These are phyloP conservation scores for Mycena indigotica DNA, from an alignment of 768 basidiomycete genomes.

Conservation along the genomic window DNA sequence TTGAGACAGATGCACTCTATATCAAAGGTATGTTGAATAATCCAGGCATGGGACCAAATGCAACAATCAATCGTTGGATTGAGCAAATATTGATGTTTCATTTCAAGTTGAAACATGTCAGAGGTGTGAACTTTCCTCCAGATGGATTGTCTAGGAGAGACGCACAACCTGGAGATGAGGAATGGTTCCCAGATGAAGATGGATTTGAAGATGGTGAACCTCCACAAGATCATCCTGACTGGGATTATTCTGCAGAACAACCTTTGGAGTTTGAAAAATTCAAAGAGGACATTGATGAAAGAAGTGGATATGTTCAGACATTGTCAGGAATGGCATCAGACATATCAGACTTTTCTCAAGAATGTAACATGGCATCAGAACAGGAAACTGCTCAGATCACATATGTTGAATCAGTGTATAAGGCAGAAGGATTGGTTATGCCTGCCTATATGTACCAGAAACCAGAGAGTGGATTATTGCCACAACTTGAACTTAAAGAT, in stretches of 20 bases:
- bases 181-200: constrained; percentile 4
- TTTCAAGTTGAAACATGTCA: constrained; percentile 35
- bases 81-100: constrained; percentile 34
- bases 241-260: constrained; percentile 11
- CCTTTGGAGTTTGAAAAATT: constrained; percentile 17
- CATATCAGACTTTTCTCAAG: neutral
- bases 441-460: constrained; percentile 5
- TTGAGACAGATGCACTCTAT: constrained; percentile 38
- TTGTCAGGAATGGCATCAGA: neutral
- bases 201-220: constrained; percentile 7
- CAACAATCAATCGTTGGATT: constrained; percentile 41
- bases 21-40: constrained; percentile 37
- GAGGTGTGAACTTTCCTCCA: constrained; percentile 29
- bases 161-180: constrained; percentile 21
- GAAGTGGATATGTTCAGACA: constrained; percentile 6
- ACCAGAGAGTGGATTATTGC: constrained; percentile 1
- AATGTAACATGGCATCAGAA: neutral
- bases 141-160: constrained; percentile 35
- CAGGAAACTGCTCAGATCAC: neutral
- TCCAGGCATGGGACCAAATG: constrained; percentile 37
- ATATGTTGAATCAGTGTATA: neutral
- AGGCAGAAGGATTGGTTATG: neutral
- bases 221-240: constrained; percentile 4
- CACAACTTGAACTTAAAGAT: neutral
- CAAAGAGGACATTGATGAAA: constrained; percentile 7